A percentile compares a stretch with the other conserved stretches of the same genome.
phyloP scores from a whole-genome alignment of 805 yeast genomes.

The Henningerozyma blattae region DNA sequence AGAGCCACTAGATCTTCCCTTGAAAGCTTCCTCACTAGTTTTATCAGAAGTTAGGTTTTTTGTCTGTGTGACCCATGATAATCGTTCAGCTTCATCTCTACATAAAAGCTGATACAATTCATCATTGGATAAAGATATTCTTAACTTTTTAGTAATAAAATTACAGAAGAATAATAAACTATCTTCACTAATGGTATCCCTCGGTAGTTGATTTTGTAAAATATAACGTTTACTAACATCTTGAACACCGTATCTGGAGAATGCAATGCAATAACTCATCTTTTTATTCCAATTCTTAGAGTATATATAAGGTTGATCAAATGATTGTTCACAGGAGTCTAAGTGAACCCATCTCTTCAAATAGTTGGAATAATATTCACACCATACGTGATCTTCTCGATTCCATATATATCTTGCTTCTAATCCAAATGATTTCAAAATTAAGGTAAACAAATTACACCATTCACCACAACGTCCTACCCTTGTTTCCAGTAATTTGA shows the following conservation, averaged over 20 bases:
- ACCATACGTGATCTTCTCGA: constrained; percentile 93
- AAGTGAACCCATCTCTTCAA: constrained; percentile 73
- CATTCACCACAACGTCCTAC: constrained; percentile 92
- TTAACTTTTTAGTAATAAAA: constrained; percentile 26
- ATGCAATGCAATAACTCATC: constrained; percentile 80
- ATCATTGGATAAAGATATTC: constrained; percentile 20
- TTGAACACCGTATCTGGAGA: constrained; percentile 43
- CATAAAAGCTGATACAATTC: constrained; percentile 27
- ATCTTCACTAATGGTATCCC: constrained; percentile 33
- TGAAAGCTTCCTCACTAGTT: constrained; percentile 3
- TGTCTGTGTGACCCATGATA: constrained; percentile 3
- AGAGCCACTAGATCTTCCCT: constrained; percentile 60
- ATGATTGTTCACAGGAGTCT: constrained; percentile 81
- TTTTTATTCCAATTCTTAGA: constrained; percentile 84
- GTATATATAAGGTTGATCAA: constrained; percentile 69
- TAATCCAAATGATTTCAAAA: constrained; percentile 55
- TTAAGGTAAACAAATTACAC: constrained; percentile 72
- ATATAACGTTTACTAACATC: constrained; percentile 70
- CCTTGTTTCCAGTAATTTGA: constrained; percentile 45
- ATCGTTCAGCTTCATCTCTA: constrained; percentile 24
- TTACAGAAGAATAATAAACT: constrained; percentile 27
- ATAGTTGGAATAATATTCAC: constrained; percentile 62
- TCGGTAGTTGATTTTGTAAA: constrained; percentile 31
- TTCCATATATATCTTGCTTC: constrained; percentile 73
- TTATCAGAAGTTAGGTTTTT: background rate